Base-by-base conservation (phyloP, 257 asterid species). In the Solanum gracilifrons region DNA sequence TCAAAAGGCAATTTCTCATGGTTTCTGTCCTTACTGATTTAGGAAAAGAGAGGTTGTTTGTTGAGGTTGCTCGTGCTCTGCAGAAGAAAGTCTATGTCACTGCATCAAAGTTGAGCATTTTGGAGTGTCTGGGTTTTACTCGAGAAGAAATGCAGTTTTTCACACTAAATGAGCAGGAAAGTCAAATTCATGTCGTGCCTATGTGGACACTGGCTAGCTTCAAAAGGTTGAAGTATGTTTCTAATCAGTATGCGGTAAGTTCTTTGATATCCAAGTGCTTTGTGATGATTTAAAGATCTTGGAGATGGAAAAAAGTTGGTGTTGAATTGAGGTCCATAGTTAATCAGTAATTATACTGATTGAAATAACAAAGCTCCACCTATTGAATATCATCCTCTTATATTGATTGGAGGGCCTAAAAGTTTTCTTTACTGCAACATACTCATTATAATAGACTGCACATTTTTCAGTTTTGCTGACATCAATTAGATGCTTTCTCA, bases 151-250 rank as follows among this genome's bases (percentile, higher is more conserved):
- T 94, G 94, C 95, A 95, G 88, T 93, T 96, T 98, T 91, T 97
- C 86, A 97, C 99, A 5, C 48, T 64, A 85, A 93, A 95, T 55
- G 98, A 97, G 89, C 93, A 92, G 21, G 98, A 95, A 89, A 97
- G 99, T 93, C 96, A 95, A 85, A 94, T 97, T 69, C 99, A 97
- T 90, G 95, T 97, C 60, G 98, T 97, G 86, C 99, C 99, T 83
- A 94, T 95, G 98, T 97, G 99, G 99, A 85, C 92, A 10, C 92
- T 95, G 66, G 96, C 98, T 86, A 95, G 92, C 93, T 92, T 95
- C 93, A 97, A 95, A 88, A 93, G 99, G 89, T 90, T 97, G 90
- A 92, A 92, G 76, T 95, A 93, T 83, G 87, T 96, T 84, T 90
- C 98, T 23, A 94, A 91, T 79, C 98, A 93, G 85, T 95, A 95